phyloP scores from a whole-genome alignment of 1,284 basidiomycete species.

The Cryptococcus floricola region DNA sequence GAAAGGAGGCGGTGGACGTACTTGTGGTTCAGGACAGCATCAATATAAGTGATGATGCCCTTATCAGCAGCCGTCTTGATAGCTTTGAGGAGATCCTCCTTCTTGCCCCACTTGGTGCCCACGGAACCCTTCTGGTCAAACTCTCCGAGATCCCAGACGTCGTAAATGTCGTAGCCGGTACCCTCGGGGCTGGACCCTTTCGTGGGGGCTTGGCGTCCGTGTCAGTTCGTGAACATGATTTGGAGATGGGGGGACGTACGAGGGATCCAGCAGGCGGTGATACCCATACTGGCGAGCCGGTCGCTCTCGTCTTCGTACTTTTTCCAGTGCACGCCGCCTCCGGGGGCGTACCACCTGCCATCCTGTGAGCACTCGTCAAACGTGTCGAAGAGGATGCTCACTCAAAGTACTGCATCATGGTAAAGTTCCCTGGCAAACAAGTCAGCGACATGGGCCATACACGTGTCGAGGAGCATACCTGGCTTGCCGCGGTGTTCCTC shows the following conservation, averaged over 20 bases:
- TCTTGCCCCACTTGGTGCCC: slow-evolving; percentile 86
- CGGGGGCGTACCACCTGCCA: slow-evolving; percentile 39
- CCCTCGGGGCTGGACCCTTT: slow-evolving; percentile 45
- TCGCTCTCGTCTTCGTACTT: slow-evolving; percentile 70
- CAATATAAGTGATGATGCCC: slow-evolving; percentile 50
- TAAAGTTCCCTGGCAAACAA: slow-evolving; percentile 32
- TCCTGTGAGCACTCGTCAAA: not conserved
- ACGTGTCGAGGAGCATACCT: slow-evolving; percentile 5
- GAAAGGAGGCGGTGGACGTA: slow-evolving; percentile 8
- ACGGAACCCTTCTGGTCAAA: slow-evolving; percentile 79
- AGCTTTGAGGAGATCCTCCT: slow-evolving; percentile 69
- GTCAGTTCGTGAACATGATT: not conserved
- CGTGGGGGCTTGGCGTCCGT: slow-evolving; percentile 22
- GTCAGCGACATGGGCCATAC: not conserved
- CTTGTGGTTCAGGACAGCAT: slow-evolving; percentile 56
- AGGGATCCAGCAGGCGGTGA: slow-evolving; percentile 70
- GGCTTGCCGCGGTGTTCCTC: slow-evolving; percentile 18
- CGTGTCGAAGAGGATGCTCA: slow-evolving; percentile 7
- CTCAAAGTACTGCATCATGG: slow-evolving; percentile 49
- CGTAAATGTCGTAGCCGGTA: slow-evolving; percentile 50
- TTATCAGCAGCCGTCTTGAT: slow-evolving; percentile 52
- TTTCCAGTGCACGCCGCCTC: slow-evolving; percentile 58
- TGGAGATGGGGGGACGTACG: slow-evolving; percentile 33
- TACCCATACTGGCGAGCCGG: slow-evolving; percentile 67
- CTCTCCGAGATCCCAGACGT: slow-evolving; percentile 86